phyloP scores from a whole-genome alignment of 2,329 filamentous ascomycete species.

The Cryphonectria japonica region DNA sequence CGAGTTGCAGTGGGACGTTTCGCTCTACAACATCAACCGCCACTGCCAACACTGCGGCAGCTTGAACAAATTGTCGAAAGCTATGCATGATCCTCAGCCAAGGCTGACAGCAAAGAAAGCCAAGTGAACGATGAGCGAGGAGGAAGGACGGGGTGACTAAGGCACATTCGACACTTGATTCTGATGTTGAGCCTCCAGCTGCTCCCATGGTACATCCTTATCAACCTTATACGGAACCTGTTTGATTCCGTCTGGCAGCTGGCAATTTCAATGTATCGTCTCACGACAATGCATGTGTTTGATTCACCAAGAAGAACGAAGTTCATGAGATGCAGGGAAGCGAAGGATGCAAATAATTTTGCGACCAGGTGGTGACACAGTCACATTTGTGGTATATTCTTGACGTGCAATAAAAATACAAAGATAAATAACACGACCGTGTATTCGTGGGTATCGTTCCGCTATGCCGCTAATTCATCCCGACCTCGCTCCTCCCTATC shows the following conservation, averaged over 20 bases:
- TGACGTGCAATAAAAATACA: background rate
- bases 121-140: no score
- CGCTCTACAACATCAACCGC: conserved; percentile 22
- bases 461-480: conserved; percentile 20
- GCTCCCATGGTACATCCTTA: background rate
- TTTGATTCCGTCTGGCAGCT: conserved; percentile 4
- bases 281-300: background rate
- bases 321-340: background rate
- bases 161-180: background rate
- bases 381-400: conserved; percentile 1
- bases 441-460: conserved; percentile 21
- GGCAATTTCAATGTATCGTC: background rate
- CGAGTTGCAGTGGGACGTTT: conserved; percentile 40
- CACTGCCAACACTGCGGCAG: conserved; percentile 19
- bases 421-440: background rate
- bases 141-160: background rate
- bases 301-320: no score
- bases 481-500: background rate
- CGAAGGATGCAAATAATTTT: background rate
- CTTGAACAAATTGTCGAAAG: background rate
- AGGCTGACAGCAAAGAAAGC: background rate
- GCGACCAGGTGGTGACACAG: background rate
- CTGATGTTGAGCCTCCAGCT: background rate
- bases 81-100: background rate
- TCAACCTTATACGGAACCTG: background rate